Conservation (phyloP, 352 stramenopile genomes). For the Saprolegnia diclina region DNA sequence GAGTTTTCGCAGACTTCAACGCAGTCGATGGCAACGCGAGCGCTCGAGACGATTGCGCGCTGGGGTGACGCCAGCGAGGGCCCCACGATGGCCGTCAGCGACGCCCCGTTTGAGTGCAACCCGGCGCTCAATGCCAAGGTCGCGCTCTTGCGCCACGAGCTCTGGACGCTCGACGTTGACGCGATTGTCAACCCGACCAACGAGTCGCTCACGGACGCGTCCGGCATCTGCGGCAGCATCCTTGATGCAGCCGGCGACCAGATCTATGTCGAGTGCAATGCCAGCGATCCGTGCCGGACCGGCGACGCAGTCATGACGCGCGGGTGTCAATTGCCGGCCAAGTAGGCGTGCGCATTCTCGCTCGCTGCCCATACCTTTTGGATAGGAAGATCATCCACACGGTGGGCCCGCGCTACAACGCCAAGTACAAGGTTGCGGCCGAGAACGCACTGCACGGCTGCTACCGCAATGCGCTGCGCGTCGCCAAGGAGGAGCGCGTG, state of each 20-base stretch:
- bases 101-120: conserved; percentile 32
- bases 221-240: conserved; percentile 54
- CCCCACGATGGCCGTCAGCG: not conserved
- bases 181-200: conserved; percentile 79
- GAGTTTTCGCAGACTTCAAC: not conserved
- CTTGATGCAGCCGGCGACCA: conserved; percentile 62
- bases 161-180: conserved; percentile 55
- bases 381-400: conserved; percentile 65
- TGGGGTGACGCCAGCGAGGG: conserved; percentile 6
- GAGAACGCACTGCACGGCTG: conserved; percentile 79
- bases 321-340: conserved; percentile 61
- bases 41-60: not conserved
- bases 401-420: conserved; percentile 76
- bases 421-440: conserved; percentile 65
- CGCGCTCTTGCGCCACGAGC: conserved; percentile 47
- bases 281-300: conserved; percentile 57
- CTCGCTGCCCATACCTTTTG: not conserved
- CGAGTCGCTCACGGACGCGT: conserved; percentile 57
- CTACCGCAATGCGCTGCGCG: conserved; percentile 57
- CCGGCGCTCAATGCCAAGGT: conserved; percentile 43
- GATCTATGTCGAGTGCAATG: conserved; percentile 67
- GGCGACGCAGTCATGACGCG: conserved; percentile 78
- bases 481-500: conserved; percentile 59
- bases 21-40: not conserved
- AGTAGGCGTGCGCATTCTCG: conserved; percentile 33